Evolutionary conservation across 2,329 filamentous ascomycete genomes (phyloP).

Genomic region (Pseudogymnoascus sp.): DNA sequence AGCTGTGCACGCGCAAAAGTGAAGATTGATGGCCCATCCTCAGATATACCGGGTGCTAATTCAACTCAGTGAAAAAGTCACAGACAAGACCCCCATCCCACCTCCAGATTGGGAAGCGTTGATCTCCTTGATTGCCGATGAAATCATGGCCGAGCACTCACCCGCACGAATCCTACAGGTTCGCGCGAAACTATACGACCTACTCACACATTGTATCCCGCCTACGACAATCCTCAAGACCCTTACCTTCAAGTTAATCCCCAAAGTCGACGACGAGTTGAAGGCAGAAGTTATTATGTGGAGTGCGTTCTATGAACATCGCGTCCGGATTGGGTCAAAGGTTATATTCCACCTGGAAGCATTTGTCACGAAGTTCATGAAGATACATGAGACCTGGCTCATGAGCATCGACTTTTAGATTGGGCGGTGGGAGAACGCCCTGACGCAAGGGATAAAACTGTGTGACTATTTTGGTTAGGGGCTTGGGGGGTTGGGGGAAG

Average conservation of each 20-base stretch:
- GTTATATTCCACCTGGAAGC: conserved; percentile 97
- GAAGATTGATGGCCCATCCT: conserved; percentile 30
- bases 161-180: conserved; percentile 82
- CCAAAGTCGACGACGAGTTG: conserved; percentile 77
- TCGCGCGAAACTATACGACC: conserved; percentile 89
- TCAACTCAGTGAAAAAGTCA: conserved; percentile 70
- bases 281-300: conserved; percentile 92
- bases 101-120: conserved; percentile 96
- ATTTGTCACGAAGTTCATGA: conserved; percentile 98
- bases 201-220: conserved; percentile 95
- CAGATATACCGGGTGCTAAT: conserved; percentile 25
- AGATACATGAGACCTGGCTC: conserved; percentile 81
- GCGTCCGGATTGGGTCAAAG: conserved; percentile 85
- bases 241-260: conserved; percentile 85
- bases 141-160: conserved; percentile 90
- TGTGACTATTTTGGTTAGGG: neutral
- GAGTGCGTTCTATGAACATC: conserved; percentile 95
- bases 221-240: conserved; percentile 91
- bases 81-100: conserved; percentile 79
- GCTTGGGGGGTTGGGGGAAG: neutral
- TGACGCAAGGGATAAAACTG: neutral
- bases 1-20: conserved; percentile 96
- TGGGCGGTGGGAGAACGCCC: neutral
- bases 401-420: conserved; percentile 72
- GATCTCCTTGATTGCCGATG: conserved; percentile 80